Evolutionary conservation across 2,329 filamentous ascomycete genomes (phyloP).

Genomic region (Ophiocordyceps robertsii): DNA sequence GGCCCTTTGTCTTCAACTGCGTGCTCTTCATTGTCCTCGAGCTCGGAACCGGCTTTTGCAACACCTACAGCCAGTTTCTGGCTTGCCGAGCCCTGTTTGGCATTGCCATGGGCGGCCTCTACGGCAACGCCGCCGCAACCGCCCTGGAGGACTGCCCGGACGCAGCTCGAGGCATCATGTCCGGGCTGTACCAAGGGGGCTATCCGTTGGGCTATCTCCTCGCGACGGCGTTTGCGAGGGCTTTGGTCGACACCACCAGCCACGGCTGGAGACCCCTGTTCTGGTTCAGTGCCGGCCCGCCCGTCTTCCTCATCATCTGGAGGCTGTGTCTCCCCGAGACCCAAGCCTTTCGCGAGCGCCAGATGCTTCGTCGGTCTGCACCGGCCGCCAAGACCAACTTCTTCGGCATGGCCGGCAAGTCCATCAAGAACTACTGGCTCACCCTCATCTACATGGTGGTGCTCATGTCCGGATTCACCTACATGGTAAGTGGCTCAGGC

Average conservation of each 20-base stretch:
- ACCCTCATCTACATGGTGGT: constrained; percentile 70
- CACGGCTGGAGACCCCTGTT: constrained; percentile 76
- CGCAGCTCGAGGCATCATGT: constrained; percentile 59
- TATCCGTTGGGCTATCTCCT: constrained; percentile 55
- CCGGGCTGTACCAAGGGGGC: constrained; percentile 63
- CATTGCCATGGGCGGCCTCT: constrained; percentile 68
- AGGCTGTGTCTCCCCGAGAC: constrained; percentile 72
- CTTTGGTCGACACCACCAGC: constrained; percentile 59
- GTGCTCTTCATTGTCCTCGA: constrained; percentile 59
- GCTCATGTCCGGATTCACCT: constrained; percentile 85
- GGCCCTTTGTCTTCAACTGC: constrained; percentile 68
- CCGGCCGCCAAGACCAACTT: constrained; percentile 42
- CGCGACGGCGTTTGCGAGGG: constrained; percentile 44
- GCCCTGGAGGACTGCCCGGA: constrained; percentile 61
- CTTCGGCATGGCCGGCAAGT: constrained; percentile 62
- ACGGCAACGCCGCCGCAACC: constrained; percentile 68
- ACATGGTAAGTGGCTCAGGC: constrained; percentile 44
- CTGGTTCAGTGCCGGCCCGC: constrained; percentile 79
- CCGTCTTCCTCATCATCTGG: constrained; percentile 67
- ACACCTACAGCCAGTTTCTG: constrained; percentile 58
- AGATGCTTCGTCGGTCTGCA: constrained; percentile 39
- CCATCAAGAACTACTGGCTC: constrained; percentile 67
- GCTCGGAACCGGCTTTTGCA: constrained; percentile 56
- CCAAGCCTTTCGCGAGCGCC: constrained; percentile 53
- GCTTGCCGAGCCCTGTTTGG: constrained; percentile 65